phyloP scores from a whole-genome alignment of 352 stramenopile genomes.

The Blastocystis sp. region DNA sequence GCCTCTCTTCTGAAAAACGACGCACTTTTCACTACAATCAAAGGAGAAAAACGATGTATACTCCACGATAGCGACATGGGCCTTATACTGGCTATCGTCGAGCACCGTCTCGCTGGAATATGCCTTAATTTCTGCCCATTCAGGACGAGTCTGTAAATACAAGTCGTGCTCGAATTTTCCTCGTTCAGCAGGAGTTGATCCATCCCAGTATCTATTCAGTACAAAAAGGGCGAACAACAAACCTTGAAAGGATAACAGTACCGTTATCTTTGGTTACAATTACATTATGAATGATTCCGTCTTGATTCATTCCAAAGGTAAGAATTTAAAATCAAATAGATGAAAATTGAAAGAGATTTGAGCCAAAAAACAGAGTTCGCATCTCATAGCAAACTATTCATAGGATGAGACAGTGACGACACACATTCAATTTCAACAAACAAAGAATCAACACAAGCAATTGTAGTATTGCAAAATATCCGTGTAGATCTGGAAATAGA shows the following conservation, averaged over 20 bases:
- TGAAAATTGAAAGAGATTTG: not conserved
- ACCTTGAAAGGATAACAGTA: conserved; percentile 52
- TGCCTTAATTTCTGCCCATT: conserved; percentile 22
- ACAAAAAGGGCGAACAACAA: not conserved
- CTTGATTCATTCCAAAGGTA: conserved; percentile 4
- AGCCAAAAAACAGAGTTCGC: not conserved
- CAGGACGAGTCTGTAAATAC: conserved; percentile 19
- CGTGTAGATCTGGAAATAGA: conserved; percentile 9
- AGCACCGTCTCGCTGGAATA: not conserved
- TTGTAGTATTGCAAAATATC: conserved; percentile 36
- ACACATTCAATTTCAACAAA: not conserved
- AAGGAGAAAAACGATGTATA: not conserved
- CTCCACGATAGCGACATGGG: conserved; percentile 29
- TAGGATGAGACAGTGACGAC: not conserved
- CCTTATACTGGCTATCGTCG: not conserved
- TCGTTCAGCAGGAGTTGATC: conserved; percentile 8
- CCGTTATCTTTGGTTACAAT: conserved; percentile 40
- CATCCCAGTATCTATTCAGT: conserved; percentile 40
- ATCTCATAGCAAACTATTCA: not conserved
- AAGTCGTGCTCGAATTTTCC: conserved; percentile 57
- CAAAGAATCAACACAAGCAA: not conserved
- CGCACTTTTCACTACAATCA: conserved; percentile 2
- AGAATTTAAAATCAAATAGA: not conserved
- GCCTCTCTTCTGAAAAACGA: conserved; percentile 19
- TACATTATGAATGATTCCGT: conserved; percentile 51